phyloP scores from a whole-genome alignment of 2,329 filamentous ascomycete genomes.

The Penicillium decumbens region DNA sequence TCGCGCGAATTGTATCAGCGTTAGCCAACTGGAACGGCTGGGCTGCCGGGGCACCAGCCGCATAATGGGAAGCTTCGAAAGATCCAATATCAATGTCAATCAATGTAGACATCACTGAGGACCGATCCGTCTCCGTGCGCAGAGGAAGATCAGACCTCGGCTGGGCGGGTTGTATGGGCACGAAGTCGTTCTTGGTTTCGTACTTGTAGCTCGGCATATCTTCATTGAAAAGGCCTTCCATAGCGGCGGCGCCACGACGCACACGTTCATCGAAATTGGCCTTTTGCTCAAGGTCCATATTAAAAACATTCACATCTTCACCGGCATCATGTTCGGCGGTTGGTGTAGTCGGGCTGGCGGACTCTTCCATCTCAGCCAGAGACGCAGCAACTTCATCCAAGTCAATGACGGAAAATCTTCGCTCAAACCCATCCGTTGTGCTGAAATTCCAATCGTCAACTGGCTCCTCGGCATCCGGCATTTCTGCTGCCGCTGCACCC shows the following conservation, averaged over 20 bases:
- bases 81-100: conserved; percentile 56
- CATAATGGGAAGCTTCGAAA: conserved; percentile 49
- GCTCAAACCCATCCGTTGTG: conserved; percentile 58
- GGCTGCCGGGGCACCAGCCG: conserved; percentile 49
- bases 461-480: conserved; percentile 43
- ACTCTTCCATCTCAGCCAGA: conserved; percentile 42
- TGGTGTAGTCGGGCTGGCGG: conserved; percentile 32
- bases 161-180: conserved; percentile 41
- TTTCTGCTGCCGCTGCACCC: conserved; percentile 54
- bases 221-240: conserved; percentile 56
- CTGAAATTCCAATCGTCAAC: conserved; percentile 63
- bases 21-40: conserved; percentile 50
- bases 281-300: conserved; percentile 44
- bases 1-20: conserved; percentile 54
- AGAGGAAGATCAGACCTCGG: conserved; percentile 53
- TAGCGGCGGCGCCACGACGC: conserved; percentile 52
- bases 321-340: conserved; percentile 24
- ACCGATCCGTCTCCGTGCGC: conserved; percentile 44
- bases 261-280: conserved; percentile 55
- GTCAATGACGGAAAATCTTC: conserved; percentile 46
- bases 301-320: conserved; percentile 30
- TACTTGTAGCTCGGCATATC: conserved; percentile 55
- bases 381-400: conserved; percentile 46
- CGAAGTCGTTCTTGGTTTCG: conserved; percentile 50
- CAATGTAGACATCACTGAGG: conserved; percentile 46